Conservation (phyloP, 2,329 filamentous ascomycete genomes). For the Gaeumannomyces tritici region DNA sequence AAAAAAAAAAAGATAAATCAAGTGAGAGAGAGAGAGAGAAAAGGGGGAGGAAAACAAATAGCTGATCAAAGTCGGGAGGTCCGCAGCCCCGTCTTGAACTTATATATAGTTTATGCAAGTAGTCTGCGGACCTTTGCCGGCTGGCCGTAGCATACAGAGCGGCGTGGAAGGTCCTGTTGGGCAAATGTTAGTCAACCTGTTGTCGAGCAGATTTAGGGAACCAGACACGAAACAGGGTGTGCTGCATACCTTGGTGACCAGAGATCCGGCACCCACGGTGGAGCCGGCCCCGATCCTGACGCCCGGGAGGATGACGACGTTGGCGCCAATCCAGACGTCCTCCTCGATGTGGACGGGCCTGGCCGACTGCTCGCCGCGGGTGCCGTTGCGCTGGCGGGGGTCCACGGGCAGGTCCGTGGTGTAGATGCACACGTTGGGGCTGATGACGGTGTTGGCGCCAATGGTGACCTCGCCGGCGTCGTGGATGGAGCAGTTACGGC, state of each 20-base stretch:
- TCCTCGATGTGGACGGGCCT: constrained; percentile 70
- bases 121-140: constrained; percentile 12
- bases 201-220: neutral
- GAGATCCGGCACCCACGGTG: constrained; percentile 72
- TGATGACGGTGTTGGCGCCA: constrained; percentile 67
- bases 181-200: neutral
- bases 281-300: constrained; percentile 71
- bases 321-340: constrained; percentile 75
- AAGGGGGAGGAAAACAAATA: too few species aligned
- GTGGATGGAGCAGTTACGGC: constrained; percentile 73
- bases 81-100: too few species aligned
- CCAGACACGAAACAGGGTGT: neutral
- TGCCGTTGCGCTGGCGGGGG: constrained; percentile 63
- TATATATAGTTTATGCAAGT: neutral
- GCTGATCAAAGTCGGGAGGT: too few species aligned
- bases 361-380: constrained; percentile 61
- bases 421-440: constrained; percentile 79
- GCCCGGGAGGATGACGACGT: constrained; percentile 68
- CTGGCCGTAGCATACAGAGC: constrained; percentile 13
- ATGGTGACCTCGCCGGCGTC: constrained; percentile 80
- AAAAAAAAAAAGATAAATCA: neutral
- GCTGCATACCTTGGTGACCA: constrained; percentile 63
- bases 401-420: constrained; percentile 66
- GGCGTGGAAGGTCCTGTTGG: neutral
- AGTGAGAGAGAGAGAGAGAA: neutral